These are phyloP conservation scores for Hamigera avellanea DNA, from an alignment of 495 filamentous ascomycete species.

Conservation along the genomic window DNA sequence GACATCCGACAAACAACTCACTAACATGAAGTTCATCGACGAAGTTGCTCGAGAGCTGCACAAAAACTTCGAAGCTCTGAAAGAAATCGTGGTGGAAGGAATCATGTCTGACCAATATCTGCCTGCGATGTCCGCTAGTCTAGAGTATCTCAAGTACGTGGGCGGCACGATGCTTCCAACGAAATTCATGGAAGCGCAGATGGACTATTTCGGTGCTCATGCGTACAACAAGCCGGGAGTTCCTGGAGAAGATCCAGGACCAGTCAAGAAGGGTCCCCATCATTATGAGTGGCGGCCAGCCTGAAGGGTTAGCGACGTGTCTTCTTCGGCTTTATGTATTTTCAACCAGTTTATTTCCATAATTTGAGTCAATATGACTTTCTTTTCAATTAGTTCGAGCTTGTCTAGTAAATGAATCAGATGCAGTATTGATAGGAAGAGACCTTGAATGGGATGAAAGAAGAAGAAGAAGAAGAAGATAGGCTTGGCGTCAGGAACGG, in stretches of 20 bases:
- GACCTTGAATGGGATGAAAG: too few relatives aligned
- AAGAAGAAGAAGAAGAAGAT: too few relatives aligned
- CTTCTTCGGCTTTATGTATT: neutral
- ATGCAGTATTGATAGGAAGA: too few relatives aligned
- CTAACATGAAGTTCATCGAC: conserved; percentile 35
- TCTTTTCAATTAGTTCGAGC: neutral
- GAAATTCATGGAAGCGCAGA: conserved; percentile 62
- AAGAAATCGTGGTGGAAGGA: conserved; percentile 43
- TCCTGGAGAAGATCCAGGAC: conserved; percentile 30
- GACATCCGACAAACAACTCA: conserved; percentile 11
- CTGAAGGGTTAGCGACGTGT: conserved; percentile 2
- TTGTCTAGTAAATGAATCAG: too few relatives aligned
- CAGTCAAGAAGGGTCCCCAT: conserved; percentile 26
- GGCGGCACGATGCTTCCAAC: conserved; percentile 47
- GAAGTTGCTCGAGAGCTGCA: conserved; percentile 44
- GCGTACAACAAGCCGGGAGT: conserved; percentile 44
- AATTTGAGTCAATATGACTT: neutral
- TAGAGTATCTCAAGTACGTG: conserved; percentile 62
- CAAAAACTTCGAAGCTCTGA: conserved; percentile 37
- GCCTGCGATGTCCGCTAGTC: conserved; percentile 48
- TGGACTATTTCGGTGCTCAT: conserved; percentile 68
- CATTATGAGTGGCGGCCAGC: conserved; percentile 33
- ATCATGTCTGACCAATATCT: conserved; percentile 52
- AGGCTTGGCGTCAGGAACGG: too few relatives aligned
- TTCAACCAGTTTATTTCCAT: neutral